Base-by-base conservation (phyloP, 2,329 filamentous ascomycete genomes). In the Xylariales sp. region DNA sequence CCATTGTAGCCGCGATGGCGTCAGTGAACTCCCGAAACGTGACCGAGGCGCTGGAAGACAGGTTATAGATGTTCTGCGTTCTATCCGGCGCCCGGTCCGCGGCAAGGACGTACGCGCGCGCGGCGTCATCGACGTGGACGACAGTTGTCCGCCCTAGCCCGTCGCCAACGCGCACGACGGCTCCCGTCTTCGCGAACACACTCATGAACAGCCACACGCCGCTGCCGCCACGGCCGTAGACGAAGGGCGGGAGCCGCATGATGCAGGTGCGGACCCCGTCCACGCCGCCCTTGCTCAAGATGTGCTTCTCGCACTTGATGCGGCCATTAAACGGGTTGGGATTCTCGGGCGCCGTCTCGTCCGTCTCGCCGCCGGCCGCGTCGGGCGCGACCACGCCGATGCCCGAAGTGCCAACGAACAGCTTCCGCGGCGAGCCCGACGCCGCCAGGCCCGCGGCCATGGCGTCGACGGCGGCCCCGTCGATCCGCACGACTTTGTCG, bases 201-300 rank as follows among this genome's bases (percentile, higher is more conserved):
- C 67, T 18, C 73, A 80, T 78, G 62, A 81, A 76, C 61, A 79
- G 69, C n/a, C 64, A 57, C 30, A 82, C 74, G 32, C 78, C 78
- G 64, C 78, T 80, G 9, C 79, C 81, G 1, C 78, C 81, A 12
- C 76, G 77, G 2, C 83, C 83, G 69, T 85, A 83, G 0, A 84
- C 82, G 32, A 75, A 84, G 0, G 81, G 81, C 3, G 83, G 75
- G 0, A 84, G 75, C 0, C 82, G 78, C 5, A 85, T 73, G 7
- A 74, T 69, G 18, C 70, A 75, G 4, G 81, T 79, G 3, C 74
- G 71, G 32, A 85, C 71, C 1, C 79, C 78, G 45, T 76, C 72
- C 5, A 71, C 68, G 3, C 57, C 62, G 12, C n/a, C 70, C 23
- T 77, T 74, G 8, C 68, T 68, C 32, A 78, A 74, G 0, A 77